A percentile compares a stretch with the other conserved stretches of the same genome.
These are phyloP conservation scores for Aspergillus sclerotiicarbonarius DNA, from an alignment of 495 filamentous ascomycete genomes.

Conservation along the genomic window DNA sequence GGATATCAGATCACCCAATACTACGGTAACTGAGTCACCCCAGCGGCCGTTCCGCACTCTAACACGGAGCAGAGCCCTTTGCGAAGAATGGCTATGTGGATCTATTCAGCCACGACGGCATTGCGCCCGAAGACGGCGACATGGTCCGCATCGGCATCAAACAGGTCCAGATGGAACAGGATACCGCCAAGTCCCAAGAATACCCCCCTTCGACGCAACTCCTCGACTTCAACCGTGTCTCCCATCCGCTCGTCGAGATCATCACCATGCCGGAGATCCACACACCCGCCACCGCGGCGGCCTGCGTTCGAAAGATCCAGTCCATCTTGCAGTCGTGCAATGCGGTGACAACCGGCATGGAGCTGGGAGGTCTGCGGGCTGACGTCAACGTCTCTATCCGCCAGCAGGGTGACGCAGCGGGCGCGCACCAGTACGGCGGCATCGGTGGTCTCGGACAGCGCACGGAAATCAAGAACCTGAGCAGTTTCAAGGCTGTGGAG, in stretches of 20 bases:
- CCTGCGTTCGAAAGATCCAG: slow-evolving; percentile 87
- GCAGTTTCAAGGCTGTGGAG: slow-evolving; percentile 90
- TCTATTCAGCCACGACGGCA: slow-evolving; percentile 74
- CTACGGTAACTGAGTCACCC: slow-evolving; percentile 51
- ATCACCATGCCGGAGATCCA: slow-evolving; percentile 89
- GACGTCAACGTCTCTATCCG: slow-evolving; percentile 95
- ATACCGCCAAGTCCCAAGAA: slow-evolving; percentile 90
- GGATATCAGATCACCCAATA: slow-evolving; percentile 99
- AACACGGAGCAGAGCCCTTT: slow-evolving; percentile 61
- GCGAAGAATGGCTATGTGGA: slow-evolving; percentile 71
- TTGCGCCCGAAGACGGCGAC: slow-evolving; percentile 67
- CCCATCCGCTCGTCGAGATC: slow-evolving; percentile 88
- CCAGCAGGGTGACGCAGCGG: slow-evolving; percentile 44
- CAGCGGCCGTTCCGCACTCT: slow-evolving; percentile 3
- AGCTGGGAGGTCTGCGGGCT: slow-evolving; percentile 82
- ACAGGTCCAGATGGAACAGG: slow-evolving; percentile 95
- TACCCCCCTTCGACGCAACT: slow-evolving; percentile 70
- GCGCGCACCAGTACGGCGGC: slow-evolving; percentile 50
- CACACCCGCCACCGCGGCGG: slow-evolving; percentile 77
- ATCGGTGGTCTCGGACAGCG: slow-evolving; percentile 70
- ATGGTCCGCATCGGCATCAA: slow-evolving; percentile 73
- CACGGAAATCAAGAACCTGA: slow-evolving; percentile 97
- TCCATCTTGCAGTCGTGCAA: slow-evolving; percentile 73
- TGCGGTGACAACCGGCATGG: slow-evolving; percentile 87
- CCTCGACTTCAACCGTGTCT: slow-evolving; percentile 92